Base-by-base conservation (phyloP, 1,139 yeast genomes). In the Schwanniomyces etchellsii region DNA sequence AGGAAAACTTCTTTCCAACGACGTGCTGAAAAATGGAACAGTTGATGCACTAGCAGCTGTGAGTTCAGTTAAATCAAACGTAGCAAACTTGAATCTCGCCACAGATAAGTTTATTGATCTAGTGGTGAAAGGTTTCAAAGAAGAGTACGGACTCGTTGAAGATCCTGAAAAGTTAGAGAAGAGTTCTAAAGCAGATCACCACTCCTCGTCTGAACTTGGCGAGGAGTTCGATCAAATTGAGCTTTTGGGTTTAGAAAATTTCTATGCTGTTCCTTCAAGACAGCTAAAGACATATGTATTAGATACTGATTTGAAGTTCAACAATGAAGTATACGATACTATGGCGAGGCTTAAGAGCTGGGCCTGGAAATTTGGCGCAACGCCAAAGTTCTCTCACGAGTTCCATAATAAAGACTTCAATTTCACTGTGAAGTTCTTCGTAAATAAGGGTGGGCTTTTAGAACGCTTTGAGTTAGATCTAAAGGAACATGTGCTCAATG, bases 41-140 rank as follows among this genome's bases (percentile, higher is more conserved):
- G 71, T 77, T 26, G 70, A 64, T 16, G 77, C 89, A 10, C 66
- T 67, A 28, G 77, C 83, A 7, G 57, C 70, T 1, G 85, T 89
- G 1, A 75, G 71, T 20, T 84, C 95, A 20, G 95, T 91, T 3
- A 72, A 77, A 29, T 77, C 95, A 0, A 77, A 77, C 20, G 95
- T 91, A 1, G 57, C 74, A 2, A 91, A 91, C 47, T 52, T 84
- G 14, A 70, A 60, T 1, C 48, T 81, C 23, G 52, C 50, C 3
- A 51, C 48, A 9, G 66, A 69, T 0, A 56, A 59, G 5, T 83
- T 85, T 42, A 59, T 74, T 0, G 57, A 62, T 1, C 40, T 64
- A 1, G 77, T 78, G 4, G 40, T 60, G 2, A 44, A 55, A 1
- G 74, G 69, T 2, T 84, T 81, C 40, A 44, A 46, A 12, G 38